Evolutionary conservation across 2,329 filamentous ascomycete genomes (phyloP).

Genomic region (Claviceps sp.): DNA sequence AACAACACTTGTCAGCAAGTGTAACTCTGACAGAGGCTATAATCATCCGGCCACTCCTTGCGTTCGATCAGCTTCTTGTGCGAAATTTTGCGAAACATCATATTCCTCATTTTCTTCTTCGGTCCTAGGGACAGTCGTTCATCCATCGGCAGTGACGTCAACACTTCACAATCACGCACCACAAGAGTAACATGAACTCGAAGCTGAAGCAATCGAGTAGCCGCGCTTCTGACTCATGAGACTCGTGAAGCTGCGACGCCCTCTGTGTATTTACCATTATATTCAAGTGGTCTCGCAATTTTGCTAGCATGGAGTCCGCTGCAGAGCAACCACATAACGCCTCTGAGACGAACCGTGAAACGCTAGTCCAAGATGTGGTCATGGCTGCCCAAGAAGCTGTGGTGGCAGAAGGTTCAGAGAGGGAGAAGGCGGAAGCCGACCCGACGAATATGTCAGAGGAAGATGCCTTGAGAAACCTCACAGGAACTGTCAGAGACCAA

Average conservation of each 20-base stretch:
- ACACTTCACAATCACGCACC: not conserved
- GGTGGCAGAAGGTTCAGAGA: not conserved
- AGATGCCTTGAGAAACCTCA: slow-evolving; percentile 46
- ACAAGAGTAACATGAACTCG: not conserved
- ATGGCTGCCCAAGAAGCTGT: slow-evolving; percentile 16
- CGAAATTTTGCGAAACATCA: not conserved
- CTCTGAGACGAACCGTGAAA: slow-evolving; percentile 12
- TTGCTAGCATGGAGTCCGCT: slow-evolving; percentile 14
- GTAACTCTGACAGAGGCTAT: not conserved
- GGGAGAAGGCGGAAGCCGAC: slow-evolving; percentile 9
- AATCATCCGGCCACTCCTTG: not conserved
- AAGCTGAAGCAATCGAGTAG: not conserved
- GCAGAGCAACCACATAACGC: slow-evolving; percentile 9
- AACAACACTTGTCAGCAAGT: not conserved
- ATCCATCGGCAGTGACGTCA: not conserved
- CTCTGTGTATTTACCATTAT: not conserved
- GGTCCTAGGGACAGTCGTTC: not conserved
- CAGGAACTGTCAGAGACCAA: slow-evolving; percentile 65
- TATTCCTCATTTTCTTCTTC: not conserved
- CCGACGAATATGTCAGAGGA: slow-evolving; percentile 38
- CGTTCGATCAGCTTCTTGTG: too few species aligned
- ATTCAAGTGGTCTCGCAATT: not conserved
- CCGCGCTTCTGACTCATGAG: not conserved
- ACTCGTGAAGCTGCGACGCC: not conserved
- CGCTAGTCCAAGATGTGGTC: slow-evolving; percentile 17